Evolutionary conservation across 1,139 yeast genomes (phyloP), one percentile per base, ranked within the genome.

Genomic region (Taphrina communis): DNA sequence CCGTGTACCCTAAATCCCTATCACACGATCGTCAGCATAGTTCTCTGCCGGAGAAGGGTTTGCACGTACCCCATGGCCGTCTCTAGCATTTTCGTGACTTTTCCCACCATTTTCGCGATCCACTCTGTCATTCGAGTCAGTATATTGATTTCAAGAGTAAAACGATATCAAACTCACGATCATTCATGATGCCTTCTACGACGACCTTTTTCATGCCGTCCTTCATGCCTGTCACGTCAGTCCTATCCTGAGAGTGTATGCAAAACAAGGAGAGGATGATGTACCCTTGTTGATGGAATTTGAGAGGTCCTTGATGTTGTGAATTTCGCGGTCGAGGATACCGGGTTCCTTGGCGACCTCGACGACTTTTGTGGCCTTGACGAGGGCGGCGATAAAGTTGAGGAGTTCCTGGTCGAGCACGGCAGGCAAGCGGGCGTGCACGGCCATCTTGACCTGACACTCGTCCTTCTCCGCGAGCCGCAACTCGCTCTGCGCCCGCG

Each of bases 171-270:
- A 17, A 17, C 56, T 51, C n/a, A 53, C 52, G 67, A 14, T 63
- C 67, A 38, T 63, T 57, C 61, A 63, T 44, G 55, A 63, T 36
- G 46, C 67, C 67, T 39, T 63, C 67, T 39, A 63, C 67, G 36
- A 63, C 53, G 11, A 44, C 67, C 41, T 55, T 63, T 46, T 63
- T 63, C 46, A 63, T 48, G 17, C 67, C 62, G 39, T 58, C 62
- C 42, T 63, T 63, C 39, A 63, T 38, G 17, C 67, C 53, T 50
- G 36, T 3, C 14, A 9, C 11, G 42, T 39, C 42, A 39, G 42
- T 12, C 42, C 5, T 1, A 12, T 39, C 42, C 42, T 4, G 25
- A 25, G 25, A 25, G 25, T 25, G 25, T 25, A n/a, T n/a, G 25
- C 25, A 25, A 25, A 4, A 25, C 25, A 25, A 25, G 25, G 25